Conservation (phyloP, 2,329 filamentous ascomycete genomes). For the Talaromyces sp. region DNA sequence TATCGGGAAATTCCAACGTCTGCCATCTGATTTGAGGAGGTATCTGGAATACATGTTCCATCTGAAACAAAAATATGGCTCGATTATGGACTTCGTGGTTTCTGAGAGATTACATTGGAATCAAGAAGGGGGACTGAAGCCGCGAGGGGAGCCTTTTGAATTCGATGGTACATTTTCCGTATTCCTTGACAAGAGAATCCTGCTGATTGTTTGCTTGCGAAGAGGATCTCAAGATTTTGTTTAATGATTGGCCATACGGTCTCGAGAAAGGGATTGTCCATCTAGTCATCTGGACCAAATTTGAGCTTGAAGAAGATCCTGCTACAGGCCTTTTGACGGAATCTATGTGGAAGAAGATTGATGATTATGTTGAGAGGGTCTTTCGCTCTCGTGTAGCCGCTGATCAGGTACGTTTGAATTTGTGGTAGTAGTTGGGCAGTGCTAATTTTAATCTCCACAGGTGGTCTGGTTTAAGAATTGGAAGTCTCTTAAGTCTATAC, state of each 20-base stretch:
- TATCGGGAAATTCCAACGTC: slow-evolving; percentile 72
- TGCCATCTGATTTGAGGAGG: slow-evolving; percentile 71
- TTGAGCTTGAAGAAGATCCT: slow-evolving; percentile 68
- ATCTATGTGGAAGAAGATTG: slow-evolving; percentile 61
- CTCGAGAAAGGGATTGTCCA: slow-evolving; percentile 75
- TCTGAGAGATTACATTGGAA: slow-evolving; percentile 68
- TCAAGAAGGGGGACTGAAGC: slow-evolving; percentile 38
- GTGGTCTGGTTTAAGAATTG: slow-evolving; percentile 94
- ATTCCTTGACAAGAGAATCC: background rate
- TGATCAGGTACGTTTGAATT: slow-evolving; percentile 39
- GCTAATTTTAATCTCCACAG: slow-evolving; percentile 28
- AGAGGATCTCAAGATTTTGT: slow-evolving; percentile 69
- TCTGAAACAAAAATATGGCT: slow-evolving; percentile 67
- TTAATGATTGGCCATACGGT: slow-evolving; percentile 94
- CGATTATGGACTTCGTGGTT: slow-evolving; percentile 73
- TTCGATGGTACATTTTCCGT: slow-evolving; percentile 30
- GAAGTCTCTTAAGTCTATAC: slow-evolving; percentile 76
- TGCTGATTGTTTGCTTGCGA: slow-evolving; percentile 18
- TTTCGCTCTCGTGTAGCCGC: slow-evolving; percentile 54
- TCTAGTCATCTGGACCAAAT: slow-evolving; percentile 91
- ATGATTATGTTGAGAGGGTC: slow-evolving; percentile 64
- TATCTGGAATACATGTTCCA: slow-evolving; percentile 69
- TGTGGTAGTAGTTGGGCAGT: background rate
- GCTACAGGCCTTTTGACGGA: slow-evolving; percentile 65
- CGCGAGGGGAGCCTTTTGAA: slow-evolving; percentile 33